A percentile compares a stretch with the other conserved stretches of the same genome.
phyloP scores from a whole-genome alignment of 805 yeast species.

The Brettanomyces anomalus region DNA sequence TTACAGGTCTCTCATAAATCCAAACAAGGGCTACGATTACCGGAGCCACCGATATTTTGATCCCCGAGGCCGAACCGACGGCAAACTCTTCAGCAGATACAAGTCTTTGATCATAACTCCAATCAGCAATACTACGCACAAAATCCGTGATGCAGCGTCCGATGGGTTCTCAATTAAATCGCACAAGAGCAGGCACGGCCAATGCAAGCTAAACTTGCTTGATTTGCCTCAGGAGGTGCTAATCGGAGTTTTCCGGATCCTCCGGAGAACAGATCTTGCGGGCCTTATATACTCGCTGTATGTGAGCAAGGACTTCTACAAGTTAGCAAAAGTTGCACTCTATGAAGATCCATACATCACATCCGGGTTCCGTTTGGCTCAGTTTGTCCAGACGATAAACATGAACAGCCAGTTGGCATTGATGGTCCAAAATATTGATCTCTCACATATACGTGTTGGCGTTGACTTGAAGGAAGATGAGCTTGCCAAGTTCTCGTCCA shows the following conservation, averaged over 20 bases:
- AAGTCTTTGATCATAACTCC: conserved; percentile 35
- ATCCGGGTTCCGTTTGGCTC: conserved; percentile 74
- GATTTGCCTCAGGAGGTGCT: conserved; percentile 37
- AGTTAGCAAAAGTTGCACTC: conserved; percentile 42
- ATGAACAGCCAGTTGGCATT: conserved; percentile 46
- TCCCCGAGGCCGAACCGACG: conserved; percentile 8
- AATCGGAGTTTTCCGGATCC: conserved; percentile 25
- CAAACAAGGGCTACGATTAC: conserved; percentile 42
- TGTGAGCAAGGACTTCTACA: conserved; percentile 42
- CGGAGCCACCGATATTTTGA: conserved; percentile 32
- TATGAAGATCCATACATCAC: conserved; percentile 48
- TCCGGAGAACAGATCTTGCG: conserved; percentile 27
- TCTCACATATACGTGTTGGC: conserved; percentile 42
- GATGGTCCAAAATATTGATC: conserved; percentile 47
- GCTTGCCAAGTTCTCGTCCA: conserved; percentile 10
- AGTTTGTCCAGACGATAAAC: conserved; percentile 62
- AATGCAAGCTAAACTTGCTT: background rate
- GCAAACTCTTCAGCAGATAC: conserved; percentile 36
- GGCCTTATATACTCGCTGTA: conserved; percentile 38
- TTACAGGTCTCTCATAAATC: conserved; percentile 42
- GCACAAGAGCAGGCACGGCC: background rate
- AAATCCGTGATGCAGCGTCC: conserved; percentile 32
- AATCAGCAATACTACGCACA: conserved; percentile 18
- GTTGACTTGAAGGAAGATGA: conserved; percentile 18
- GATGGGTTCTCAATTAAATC: conserved; percentile 32